phyloP scores from a whole-genome alignment of 192 early-diverging fungal species.

The Coemansia biformis region DNA sequence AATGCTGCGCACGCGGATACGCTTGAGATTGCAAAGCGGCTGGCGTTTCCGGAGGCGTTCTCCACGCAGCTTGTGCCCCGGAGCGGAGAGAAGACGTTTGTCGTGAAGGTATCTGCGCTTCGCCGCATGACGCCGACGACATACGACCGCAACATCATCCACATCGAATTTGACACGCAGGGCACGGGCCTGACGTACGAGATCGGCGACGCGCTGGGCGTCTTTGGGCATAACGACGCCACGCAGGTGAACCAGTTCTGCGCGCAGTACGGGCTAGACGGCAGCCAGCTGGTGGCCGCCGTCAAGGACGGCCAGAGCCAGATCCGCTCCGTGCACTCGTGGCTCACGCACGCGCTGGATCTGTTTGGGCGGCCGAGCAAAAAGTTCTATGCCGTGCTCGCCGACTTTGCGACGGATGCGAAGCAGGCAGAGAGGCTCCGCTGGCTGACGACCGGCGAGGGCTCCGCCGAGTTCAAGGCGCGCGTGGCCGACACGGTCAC shows the following conservation, averaged over 20 bases:
- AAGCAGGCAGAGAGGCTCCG: constrained; percentile 62
- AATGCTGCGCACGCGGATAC: constrained; percentile 1
- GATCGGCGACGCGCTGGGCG: constrained; percentile 90
- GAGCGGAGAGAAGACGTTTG: constrained; percentile 25
- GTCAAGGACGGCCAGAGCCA: constrained; percentile 59
- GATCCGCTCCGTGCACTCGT: constrained; percentile 68
- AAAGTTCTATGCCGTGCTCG: constrained; percentile 84
- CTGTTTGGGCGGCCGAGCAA: constrained; percentile 93
- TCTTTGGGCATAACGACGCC: constrained; percentile 83
- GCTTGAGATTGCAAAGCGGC: constrained; percentile 21
- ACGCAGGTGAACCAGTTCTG: constrained; percentile 70
- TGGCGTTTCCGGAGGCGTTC: constrained; percentile 44
- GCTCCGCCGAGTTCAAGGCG: constrained; percentile 70
- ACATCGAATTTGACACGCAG: constrained; percentile 88
- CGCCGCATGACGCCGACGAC: constrained; percentile 74
- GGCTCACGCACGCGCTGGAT: constrained; percentile 80
- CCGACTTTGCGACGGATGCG: constrained; percentile 62
- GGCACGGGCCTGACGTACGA: constrained; percentile 79
- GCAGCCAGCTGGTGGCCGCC: constrained; percentile 57
- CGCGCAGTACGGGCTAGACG: constrained; percentile 64
- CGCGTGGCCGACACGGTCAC: constrained; percentile 79
- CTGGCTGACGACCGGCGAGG: constrained; percentile 64
- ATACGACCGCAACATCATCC: constrained; percentile 97
- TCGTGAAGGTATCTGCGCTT: constrained; percentile 29
- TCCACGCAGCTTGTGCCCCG: constrained; percentile 16